Percentiles rank a stretch among this genome's conserved stretches.
Evolutionary conservation across 768 basidiomycete genomes (phyloP).

Genomic region (Pleurotus ostreatus): DNA sequence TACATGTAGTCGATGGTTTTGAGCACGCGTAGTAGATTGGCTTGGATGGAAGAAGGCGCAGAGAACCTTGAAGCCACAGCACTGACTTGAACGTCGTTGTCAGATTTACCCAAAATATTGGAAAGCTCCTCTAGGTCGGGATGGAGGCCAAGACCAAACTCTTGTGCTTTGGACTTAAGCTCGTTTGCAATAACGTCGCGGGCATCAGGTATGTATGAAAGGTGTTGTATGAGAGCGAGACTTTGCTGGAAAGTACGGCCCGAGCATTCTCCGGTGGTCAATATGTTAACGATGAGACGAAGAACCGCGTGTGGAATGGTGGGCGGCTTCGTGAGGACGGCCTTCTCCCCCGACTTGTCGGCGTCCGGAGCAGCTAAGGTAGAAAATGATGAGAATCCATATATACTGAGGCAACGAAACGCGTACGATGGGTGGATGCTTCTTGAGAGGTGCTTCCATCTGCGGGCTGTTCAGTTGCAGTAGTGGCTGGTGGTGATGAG

Average conservation of each 20-base stretch:
- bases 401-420: no score
- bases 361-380: constrained; percentile 6
- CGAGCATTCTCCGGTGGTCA: constrained; percentile 97
- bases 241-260: constrained; percentile 95
- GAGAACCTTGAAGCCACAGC: constrained; percentile 88
- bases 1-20: constrained; percentile 99
- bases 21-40: constrained; percentile 91
- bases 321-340: constrained; percentile 68
- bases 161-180: constrained; percentile 80
- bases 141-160: constrained; percentile 74
- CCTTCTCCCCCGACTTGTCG: constrained; percentile 37
- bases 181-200: constrained; percentile 89
- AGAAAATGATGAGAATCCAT: no score
- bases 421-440: no score
- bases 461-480: background rate
- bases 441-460: background rate
- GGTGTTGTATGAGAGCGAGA: constrained; percentile 85
- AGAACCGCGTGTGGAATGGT: constrained; percentile 83
- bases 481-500: background rate
- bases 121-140: constrained; percentile 77
- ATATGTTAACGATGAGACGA: constrained; percentile 90
- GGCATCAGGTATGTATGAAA: constrained; percentile 85
- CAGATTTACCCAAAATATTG: constrained; percentile 51
- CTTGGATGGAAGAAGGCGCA: constrained; percentile 89
- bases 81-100: constrained; percentile 54